Conservation (phyloP, 805 yeast species). For the Barnettozyma pratensis region DNA sequence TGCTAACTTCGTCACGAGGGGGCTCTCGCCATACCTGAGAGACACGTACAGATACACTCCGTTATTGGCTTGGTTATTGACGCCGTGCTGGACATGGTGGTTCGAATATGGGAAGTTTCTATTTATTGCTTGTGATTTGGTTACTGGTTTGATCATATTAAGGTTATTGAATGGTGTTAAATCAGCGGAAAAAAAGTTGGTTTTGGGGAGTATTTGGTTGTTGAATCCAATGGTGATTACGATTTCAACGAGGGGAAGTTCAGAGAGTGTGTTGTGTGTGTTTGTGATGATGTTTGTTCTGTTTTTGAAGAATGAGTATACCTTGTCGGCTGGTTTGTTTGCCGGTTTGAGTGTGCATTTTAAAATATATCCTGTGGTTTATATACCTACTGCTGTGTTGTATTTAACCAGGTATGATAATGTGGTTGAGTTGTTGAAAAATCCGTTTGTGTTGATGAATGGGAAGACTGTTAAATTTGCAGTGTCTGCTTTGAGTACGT, state of each 20-base stretch:
- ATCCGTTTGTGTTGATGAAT: constrained; percentile 31
- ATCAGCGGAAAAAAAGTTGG: constrained; percentile 28
- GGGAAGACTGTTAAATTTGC: constrained; percentile 37
- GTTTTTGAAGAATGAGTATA: constrained; percentile 35
- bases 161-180: constrained; percentile 30
- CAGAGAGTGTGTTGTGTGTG: constrained; percentile 84
- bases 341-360: constrained; percentile 69
- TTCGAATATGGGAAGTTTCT: constrained; percentile 75
- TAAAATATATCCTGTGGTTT: constrained; percentile 88
- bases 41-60: constrained; percentile 96
- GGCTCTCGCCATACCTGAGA: constrained; percentile 68
- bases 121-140: constrained; percentile 71
- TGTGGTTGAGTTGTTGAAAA: constrained; percentile 22
- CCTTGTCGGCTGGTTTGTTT: constrained; percentile 23
- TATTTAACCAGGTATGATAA: constrained; percentile 29
- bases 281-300: constrained; percentile 59
- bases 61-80: constrained; percentile 72
- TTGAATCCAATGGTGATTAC: constrained; percentile 93
- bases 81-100: constrained; percentile 55
- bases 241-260: constrained; percentile 88
- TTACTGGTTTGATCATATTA: constrained; percentile 65
- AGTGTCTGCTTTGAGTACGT: constrained; percentile 35
- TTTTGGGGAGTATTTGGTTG: constrained; percentile 68
- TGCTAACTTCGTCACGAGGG: constrained; percentile 54
- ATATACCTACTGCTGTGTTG: constrained; percentile 65